These are phyloP conservation scores for Ogataea haglerorum DNA, from an alignment of 805 yeast species.

Conservation along the genomic window DNA sequence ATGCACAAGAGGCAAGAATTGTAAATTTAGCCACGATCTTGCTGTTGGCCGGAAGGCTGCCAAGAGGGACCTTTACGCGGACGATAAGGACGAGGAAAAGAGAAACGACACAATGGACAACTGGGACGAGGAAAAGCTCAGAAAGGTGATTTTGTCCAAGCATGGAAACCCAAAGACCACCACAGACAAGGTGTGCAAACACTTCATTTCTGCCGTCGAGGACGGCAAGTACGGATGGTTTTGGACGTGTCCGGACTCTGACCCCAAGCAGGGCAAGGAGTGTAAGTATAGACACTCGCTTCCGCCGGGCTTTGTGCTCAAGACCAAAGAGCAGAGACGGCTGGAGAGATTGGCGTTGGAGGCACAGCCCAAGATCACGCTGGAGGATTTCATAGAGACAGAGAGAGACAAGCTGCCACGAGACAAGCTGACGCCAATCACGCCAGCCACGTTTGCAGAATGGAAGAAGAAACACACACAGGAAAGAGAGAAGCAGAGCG, in stretches of 20 bases:
- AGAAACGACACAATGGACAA: conserved; percentile 81
- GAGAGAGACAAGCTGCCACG: conserved; percentile 84
- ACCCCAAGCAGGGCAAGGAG: conserved; percentile 47
- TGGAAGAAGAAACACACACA: conserved; percentile 78
- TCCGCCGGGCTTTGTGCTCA: conserved; percentile 95
- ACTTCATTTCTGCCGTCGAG: conserved; percentile 94
- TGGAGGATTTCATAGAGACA: conserved; percentile 93
- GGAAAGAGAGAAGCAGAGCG: conserved; percentile 43
- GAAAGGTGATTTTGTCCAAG: conserved; percentile 81
- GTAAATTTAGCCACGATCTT: conserved; percentile 92
- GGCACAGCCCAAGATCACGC: conserved; percentile 80
- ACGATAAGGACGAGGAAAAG: conserved; percentile 56
- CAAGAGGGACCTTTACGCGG: conserved; percentile 90
- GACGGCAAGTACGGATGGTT: conserved; percentile 98
- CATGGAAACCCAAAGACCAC: conserved; percentile 94
- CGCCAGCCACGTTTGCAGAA: conserved; percentile 67
- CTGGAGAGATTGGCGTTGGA: conserved; percentile 83
- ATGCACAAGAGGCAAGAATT: conserved; percentile 79
- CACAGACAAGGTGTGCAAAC: conserved; percentile 92
- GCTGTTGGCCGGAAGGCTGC: conserved; percentile 80
- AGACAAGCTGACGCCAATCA: conserved; percentile 79
- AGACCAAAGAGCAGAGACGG: conserved; percentile 94
- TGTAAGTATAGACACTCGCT: conserved; percentile 94
- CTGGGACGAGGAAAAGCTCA: conserved; percentile 96
- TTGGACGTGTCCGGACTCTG: conserved; percentile 96